phyloP scores from a whole-genome alignment of 495 filamentous ascomycete species.

The Tuber calosporum region DNA sequence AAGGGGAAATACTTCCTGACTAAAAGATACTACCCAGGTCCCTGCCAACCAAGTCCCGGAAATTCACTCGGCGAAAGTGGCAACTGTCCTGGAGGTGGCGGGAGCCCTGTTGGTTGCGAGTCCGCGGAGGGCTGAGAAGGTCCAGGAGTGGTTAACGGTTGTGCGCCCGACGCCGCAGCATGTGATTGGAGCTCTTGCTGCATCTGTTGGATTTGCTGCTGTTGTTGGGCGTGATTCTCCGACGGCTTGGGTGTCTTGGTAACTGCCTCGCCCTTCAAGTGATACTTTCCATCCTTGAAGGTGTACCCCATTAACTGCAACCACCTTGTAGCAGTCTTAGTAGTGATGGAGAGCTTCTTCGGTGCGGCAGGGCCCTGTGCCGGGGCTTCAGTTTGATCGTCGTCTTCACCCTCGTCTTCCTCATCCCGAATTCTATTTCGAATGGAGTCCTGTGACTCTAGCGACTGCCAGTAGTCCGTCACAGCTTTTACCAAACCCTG shows the following conservation, averaged over 20 bases:
- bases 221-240: neutral
- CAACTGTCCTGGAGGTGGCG: neutral
- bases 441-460: conserved; percentile 12
- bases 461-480: conserved; percentile 17
- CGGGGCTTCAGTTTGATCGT: conserved; percentile 14
- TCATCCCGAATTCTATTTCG: conserved; percentile 15
- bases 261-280: conserved; percentile 13
- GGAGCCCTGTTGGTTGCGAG: neutral
- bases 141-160: neutral
- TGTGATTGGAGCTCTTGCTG: neutral
- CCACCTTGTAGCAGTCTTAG: conserved; percentile 25
- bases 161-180: neutral
- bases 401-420: conserved; percentile 15
- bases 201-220: neutral
- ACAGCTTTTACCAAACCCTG: conserved; percentile 21
- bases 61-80: neutral
- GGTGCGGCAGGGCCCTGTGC: conserved; percentile 8
- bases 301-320: conserved; percentile 26
- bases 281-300: conserved; percentile 25
- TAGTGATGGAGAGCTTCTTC: conserved; percentile 22
- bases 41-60: neutral
- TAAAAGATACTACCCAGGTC: neutral
- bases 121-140: neutral
- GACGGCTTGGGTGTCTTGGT: neutral
- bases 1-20: neutral